phyloP scores from a whole-genome alignment of 192 early-diverging fungal genomes.

The Dissophora ornata region DNA sequence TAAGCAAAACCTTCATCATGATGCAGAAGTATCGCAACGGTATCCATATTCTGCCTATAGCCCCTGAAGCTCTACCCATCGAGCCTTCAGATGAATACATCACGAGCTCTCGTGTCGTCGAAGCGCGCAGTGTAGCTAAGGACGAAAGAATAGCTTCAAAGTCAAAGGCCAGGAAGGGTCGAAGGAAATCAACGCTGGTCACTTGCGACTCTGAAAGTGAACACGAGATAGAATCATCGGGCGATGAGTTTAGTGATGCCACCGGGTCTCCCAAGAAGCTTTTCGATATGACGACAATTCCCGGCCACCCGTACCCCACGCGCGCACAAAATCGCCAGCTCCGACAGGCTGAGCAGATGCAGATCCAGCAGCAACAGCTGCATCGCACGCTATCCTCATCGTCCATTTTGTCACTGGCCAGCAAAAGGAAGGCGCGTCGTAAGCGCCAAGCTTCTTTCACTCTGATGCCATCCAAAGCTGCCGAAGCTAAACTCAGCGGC shows the following conservation, averaged over 20 bases:
- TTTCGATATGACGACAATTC: background rate
- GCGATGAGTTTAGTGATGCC: too few species aligned
- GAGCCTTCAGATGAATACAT: conserved; percentile 35
- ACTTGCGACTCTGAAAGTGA: too few species aligned
- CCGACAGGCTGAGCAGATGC: background rate
- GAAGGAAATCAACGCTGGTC: too few species aligned
- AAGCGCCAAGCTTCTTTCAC: background rate
- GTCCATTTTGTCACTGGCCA: too few species aligned
- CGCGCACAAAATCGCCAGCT: conserved; percentile 1
- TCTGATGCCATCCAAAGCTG: too few species aligned
- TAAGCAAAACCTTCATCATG: conserved; percentile 34
- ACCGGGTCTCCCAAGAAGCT: too few species aligned
- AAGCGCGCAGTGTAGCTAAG: background rate
- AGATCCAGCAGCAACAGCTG: background rate
- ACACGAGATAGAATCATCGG: too few species aligned
- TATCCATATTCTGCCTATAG: conserved; percentile 1
- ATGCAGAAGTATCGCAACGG: conserved; percentile 31
- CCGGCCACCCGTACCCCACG: conserved; percentile 16
- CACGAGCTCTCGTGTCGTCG: conserved; percentile 10
- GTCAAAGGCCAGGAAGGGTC: too few species aligned
- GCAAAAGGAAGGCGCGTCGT: background rate
- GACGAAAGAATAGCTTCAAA: too few species aligned
- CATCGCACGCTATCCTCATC: too few species aligned
- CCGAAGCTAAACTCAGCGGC: too few species aligned
- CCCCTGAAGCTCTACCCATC: background rate